Evolutionary conservation across 768 basidiomycete genomes (phyloP).

Genomic region (Clathrus columnatus): DNA sequence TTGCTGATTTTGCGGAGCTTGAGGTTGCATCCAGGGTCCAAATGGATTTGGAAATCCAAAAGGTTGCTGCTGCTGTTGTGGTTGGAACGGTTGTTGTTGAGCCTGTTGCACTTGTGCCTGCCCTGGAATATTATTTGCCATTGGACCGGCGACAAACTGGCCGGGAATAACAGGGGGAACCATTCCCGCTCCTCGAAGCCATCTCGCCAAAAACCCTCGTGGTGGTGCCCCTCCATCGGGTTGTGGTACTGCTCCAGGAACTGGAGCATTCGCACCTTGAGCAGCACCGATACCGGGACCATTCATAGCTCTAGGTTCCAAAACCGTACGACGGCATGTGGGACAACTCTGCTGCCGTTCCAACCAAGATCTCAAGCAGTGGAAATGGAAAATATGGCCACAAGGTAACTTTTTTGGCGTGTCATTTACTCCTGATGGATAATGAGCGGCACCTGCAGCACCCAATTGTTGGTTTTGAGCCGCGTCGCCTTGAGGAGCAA

Average conservation of each 20-base stretch:
- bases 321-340: slow-evolving; percentile 79
- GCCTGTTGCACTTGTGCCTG: background rate
- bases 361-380: slow-evolving; percentile 94
- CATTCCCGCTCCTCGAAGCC: slow-evolving; percentile 46
- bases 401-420: slow-evolving; percentile 96
- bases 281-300: slow-evolving; percentile 12
- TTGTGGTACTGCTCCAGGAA: slow-evolving; percentile 20
- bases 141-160: slow-evolving; percentile 22
- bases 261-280: slow-evolving; percentile 11
- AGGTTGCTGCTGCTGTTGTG: slow-evolving; percentile 22
- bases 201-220: slow-evolving; percentile 39
- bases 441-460: slow-evolving; percentile 14
- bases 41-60: slow-evolving; percentile 22
- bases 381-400: slow-evolving; percentile 96
- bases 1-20: slow-evolving; percentile 3
- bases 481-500: slow-evolving; percentile 19
- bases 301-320: slow-evolving; percentile 38
- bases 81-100: background rate
- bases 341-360: slow-evolving; percentile 99
- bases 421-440: slow-evolving; percentile 69
- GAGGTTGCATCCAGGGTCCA: slow-evolving; percentile 24
- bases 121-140: slow-evolving; percentile 12
- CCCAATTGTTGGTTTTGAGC: slow-evolving; percentile 16
- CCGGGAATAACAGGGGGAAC: slow-evolving; percentile 32
- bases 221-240: slow-evolving; percentile 22